A percentile compares a stretch with the other conserved stretches of the same genome.
Evolutionary conservation across 768 basidiomycete species (phyloP).

Genomic region (Rhizopogon vulgaris): DNA sequence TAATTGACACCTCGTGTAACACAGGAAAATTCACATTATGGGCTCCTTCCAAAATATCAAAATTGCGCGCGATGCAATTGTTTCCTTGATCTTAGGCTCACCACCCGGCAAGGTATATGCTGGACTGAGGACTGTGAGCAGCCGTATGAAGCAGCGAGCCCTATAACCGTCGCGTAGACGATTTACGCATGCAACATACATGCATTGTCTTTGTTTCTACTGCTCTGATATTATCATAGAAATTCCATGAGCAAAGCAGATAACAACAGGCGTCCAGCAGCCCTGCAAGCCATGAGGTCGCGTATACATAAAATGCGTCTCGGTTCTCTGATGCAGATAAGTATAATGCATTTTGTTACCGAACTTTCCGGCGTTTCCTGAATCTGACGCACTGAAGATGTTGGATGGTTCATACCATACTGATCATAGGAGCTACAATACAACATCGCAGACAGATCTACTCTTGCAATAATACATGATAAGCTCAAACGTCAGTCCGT

Average conservation of each 20-base stretch:
- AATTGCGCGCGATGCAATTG: conserved; percentile 92
- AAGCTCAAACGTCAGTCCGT: not conserved
- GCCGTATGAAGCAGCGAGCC: conserved; percentile 89
- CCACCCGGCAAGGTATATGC: conserved; percentile 95
- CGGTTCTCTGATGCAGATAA: too few species aligned
- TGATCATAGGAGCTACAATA: not conserved
- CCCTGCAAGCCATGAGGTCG: too few species aligned
- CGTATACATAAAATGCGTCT: too few species aligned
- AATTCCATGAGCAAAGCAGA: not conserved
- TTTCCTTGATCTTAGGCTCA: conserved; percentile 90
- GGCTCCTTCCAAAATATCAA: conserved; percentile 99
- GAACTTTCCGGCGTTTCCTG: too few species aligned
- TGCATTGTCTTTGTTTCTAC: conserved; percentile 4
- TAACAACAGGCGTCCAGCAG: not conserved
- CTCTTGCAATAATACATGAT: not conserved
- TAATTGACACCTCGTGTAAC: conserved; percentile 4
- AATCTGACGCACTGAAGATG: too few species aligned
- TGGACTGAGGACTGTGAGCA: conserved; percentile 83
- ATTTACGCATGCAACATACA: not conserved
- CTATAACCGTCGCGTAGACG: conserved; percentile 37
- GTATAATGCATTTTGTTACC: too few species aligned
- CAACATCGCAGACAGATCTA: conserved; percentile 7
- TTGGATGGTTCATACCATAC: too few species aligned
- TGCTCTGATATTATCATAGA: not conserved
- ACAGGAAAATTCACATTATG: conserved; percentile 95